Evolutionary conservation across 2,329 filamentous ascomycete genomes (phyloP).

Genomic region (Claviceps quebecensis): DNA sequence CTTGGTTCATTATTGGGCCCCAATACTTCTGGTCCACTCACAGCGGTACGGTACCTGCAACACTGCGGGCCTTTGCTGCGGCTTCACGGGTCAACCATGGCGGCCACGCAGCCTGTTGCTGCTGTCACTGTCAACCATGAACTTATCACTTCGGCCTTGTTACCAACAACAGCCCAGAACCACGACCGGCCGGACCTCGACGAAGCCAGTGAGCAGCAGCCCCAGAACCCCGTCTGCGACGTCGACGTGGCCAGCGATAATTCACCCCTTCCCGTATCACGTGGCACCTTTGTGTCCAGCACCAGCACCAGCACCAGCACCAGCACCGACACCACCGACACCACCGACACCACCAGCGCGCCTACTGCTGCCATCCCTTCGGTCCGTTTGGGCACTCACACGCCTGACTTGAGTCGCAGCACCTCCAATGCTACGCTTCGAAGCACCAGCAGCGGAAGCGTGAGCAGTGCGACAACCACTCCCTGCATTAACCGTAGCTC

Average conservation of each 20-base stretch:
- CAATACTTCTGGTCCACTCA: neutral
- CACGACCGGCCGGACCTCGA: neutral
- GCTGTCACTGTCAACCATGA: neutral
- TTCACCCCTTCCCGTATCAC: slow-evolving; percentile 15
- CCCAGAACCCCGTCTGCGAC: slow-evolving; percentile 9
- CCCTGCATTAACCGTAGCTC: slow-evolving; percentile 4
- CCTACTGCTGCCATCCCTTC: neutral
- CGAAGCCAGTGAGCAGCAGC: neutral
- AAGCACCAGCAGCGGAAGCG: slow-evolving; percentile 4
- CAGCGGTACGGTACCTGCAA: neutral
- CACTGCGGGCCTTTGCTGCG: neutral
- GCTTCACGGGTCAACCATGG: slow-evolving; percentile 2
- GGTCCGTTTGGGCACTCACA: neutral
- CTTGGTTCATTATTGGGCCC: neutral
- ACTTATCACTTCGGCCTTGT: neutral
- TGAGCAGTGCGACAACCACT: neutral
- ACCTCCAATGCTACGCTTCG: slow-evolving; percentile 2
- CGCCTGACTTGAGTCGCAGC: slow-evolving; percentile 6
- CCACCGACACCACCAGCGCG: neutral
- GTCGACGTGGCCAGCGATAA: slow-evolving; percentile 15
- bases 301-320: slow-evolving; percentile 2
- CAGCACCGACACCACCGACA: neutral
- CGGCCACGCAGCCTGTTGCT: slow-evolving; percentile 1
- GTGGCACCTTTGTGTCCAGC: slow-evolving; percentile 13
- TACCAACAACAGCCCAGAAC: neutral